A percentile compares a stretch with the other conserved stretches of the same genome.
phyloP scores from a whole-genome alignment of 1,139 yeast species.

The Cylindricascospora bacillispora region DNA sequence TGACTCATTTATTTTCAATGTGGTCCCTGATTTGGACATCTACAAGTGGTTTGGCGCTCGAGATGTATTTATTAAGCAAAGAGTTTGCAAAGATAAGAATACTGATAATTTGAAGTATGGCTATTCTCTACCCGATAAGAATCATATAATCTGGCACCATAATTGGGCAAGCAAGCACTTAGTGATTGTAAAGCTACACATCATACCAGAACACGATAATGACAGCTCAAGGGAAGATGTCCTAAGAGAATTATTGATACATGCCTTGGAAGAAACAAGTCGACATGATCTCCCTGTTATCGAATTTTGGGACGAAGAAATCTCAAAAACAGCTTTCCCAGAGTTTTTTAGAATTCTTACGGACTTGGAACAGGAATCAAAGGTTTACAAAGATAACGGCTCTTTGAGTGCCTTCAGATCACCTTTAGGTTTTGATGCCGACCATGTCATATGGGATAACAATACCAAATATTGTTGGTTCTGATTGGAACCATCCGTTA shows the following conservation, averaged over 20 bases:
- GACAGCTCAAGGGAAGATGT: slow-evolving; percentile 9
- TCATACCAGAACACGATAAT: slow-evolving; percentile 9
- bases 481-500: slow-evolving; percentile 5
- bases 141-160: slow-evolving; percentile 36
- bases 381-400: slow-evolving; percentile 16
- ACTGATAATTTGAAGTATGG: slow-evolving; percentile 23
- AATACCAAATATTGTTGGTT: slow-evolving; percentile 27
- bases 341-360: slow-evolving; percentile 10
- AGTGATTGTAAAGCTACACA: slow-evolving; percentile 23
- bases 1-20: slow-evolving; percentile 23
- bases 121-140: slow-evolving; percentile 17
- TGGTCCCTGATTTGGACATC: slow-evolving; percentile 29
- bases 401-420: slow-evolving; percentile 25
- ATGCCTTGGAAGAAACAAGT: slow-evolving; percentile 17
- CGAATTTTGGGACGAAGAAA: slow-evolving; percentile 25
- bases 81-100: slow-evolving; percentile 6
- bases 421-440: slow-evolving; percentile 12
- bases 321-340: slow-evolving; percentile 15
- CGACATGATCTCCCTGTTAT: slow-evolving; percentile 9
- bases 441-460: slow-evolving; percentile 20
- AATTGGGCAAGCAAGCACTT: slow-evolving; percentile 31
- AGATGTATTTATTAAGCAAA: slow-evolving; percentile 23
- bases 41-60: slow-evolving; percentile 34
- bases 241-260: slow-evolving; percentile 11
- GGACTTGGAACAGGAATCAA: slow-evolving; percentile 9